phyloP scores from a whole-genome alignment of 441 rosid genomes.

The Euphorbia corollata region DNA sequence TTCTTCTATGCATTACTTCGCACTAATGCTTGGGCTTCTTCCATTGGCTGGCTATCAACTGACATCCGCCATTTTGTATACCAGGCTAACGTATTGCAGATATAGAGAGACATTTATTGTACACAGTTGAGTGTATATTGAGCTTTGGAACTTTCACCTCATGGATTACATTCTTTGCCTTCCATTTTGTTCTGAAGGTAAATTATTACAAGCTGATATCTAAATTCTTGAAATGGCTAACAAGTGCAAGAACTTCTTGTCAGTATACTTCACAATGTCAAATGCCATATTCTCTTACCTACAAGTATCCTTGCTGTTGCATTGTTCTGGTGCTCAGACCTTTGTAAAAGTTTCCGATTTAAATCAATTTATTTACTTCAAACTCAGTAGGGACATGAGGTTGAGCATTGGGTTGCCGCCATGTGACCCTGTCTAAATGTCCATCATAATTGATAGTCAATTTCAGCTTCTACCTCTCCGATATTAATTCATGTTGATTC shows the following conservation, averaged over 20 bases:
- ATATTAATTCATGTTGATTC: not conserved
- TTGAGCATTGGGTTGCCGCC: not conserved
- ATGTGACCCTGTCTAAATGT: not conserved
- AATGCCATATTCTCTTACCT: not conserved
- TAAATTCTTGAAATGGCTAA: slow-evolving; percentile 19
- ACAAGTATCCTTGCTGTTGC: not conserved
- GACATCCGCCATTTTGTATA: slow-evolving; percentile 26
- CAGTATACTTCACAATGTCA: slow-evolving; percentile 5
- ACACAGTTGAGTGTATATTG: slow-evolving; percentile 23
- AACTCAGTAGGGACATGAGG: not conserved
- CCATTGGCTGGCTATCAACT: slow-evolving; percentile 17
- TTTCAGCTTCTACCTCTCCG: not conserved
- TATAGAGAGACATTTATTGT: slow-evolving; percentile 23
- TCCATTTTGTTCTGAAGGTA: slow-evolving; percentile 42
- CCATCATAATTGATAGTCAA: not conserved
- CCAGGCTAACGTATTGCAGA: slow-evolving; percentile 25
- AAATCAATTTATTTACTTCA: not conserved
- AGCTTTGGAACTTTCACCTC: slow-evolving; percentile 25
- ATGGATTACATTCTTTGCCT: slow-evolving; percentile 34
- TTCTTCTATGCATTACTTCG: slow-evolving; percentile 20
- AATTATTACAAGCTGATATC: slow-evolving; percentile 20
- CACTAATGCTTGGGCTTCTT: slow-evolving; percentile 10
- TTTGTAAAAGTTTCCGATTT: not conserved
- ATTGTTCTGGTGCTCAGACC: not conserved
- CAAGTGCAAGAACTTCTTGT: slow-evolving; percentile 14